A percentile compares a stretch with the other conserved stretches of the same genome.
Conservation (phyloP, 805 yeast species). For the Kuraishia borneana region DNA sequence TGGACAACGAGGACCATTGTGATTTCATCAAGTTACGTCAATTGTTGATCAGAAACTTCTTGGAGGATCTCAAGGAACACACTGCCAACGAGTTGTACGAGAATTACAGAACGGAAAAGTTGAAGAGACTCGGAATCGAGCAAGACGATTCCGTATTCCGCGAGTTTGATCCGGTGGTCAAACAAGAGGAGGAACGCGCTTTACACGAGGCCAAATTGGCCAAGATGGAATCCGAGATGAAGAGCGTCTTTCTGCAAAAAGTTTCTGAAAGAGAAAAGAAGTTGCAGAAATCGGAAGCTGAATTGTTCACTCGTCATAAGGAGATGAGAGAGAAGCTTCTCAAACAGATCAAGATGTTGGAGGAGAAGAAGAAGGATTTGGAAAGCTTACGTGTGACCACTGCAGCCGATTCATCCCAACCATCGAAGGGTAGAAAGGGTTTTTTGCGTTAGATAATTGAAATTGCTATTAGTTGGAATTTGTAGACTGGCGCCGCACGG, state of each 20-base stretch:
- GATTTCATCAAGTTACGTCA: slow-evolving; percentile 87
- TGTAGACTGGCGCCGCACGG: too few species aligned
- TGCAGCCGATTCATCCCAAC: slow-evolving; percentile 20
- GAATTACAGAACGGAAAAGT: slow-evolving; percentile 77
- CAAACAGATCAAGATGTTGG: slow-evolving; percentile 80
- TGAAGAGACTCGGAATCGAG: slow-evolving; percentile 70
- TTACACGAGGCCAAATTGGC: slow-evolving; percentile 90
- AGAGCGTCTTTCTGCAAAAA: slow-evolving; percentile 90
- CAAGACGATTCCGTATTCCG: slow-evolving; percentile 91
- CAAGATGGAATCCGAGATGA: slow-evolving; percentile 94
- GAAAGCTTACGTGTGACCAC: slow-evolving; percentile 44
- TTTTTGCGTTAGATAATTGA: slow-evolving; percentile 57
- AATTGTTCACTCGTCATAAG: slow-evolving; percentile 87
- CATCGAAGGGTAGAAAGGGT: slow-evolving; percentile 65
- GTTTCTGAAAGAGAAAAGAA: slow-evolving; percentile 95
- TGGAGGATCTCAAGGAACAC: slow-evolving; percentile 88
- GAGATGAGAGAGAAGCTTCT: slow-evolving; percentile 93
- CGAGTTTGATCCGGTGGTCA: slow-evolving; percentile 86
- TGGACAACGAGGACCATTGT: slow-evolving; percentile 87
- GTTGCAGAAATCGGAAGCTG: slow-evolving; percentile 93
- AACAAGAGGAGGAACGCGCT: slow-evolving; percentile 88
- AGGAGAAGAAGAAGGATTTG: slow-evolving; percentile 78
- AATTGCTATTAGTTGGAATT: too few species aligned
- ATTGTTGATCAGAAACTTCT: slow-evolving; percentile 75
- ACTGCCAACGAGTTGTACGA: slow-evolving; percentile 75